Percentiles rank a stretch among this genome's conserved stretches.
These are phyloP conservation scores for Sporothrix sp. DNA, from an alignment of 2,329 filamentous ascomycete species.

Conservation along the genomic window DNA sequence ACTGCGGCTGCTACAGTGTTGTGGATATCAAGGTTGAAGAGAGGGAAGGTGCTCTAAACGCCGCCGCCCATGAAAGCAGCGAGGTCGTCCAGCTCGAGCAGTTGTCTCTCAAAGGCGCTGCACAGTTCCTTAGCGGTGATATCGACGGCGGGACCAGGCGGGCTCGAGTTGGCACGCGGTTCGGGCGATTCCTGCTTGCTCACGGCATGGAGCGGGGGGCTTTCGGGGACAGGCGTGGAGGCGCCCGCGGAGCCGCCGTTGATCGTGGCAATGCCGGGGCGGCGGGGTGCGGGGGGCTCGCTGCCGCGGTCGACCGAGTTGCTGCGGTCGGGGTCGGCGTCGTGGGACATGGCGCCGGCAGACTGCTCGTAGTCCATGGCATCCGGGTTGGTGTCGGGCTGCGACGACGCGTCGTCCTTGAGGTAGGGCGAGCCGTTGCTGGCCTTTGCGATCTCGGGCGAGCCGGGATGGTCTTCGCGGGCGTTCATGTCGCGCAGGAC, in stretches of 20 bases:
- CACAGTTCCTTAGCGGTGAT: slow-evolving; percentile 52
- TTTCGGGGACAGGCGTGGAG: slow-evolving; percentile 37
- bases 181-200: slow-evolving; percentile 27
- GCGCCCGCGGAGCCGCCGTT: slow-evolving; percentile 45
- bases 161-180: slow-evolving; percentile 21
- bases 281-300: slow-evolving; percentile 42
- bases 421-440: slow-evolving; percentile 30
- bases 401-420: slow-evolving; percentile 47
- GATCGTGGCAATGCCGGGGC: slow-evolving; percentile 48
- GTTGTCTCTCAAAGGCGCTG: slow-evolving; percentile 48
- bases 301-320: slow-evolving; percentile 38
- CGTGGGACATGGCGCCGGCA: slow-evolving; percentile 26
- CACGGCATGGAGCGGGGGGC: slow-evolving; percentile 25
- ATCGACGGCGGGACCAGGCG: slow-evolving; percentile 28
- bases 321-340: slow-evolving; percentile 19
- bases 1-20: no score
- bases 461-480: slow-evolving; percentile 23
- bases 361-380: slow-evolving; percentile 49
- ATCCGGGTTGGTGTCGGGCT: slow-evolving; percentile 45
- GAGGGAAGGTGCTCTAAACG: slow-evolving; percentile 31
- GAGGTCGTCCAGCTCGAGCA: slow-evolving; percentile 50
- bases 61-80: slow-evolving; percentile 55
- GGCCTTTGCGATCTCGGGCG: slow-evolving; percentile 28
- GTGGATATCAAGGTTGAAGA: background rate
- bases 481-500: slow-evolving; percentile 46